These are phyloP conservation scores for Trametes sp. DNA, from an alignment of 1,284 basidiomycete genomes.

Conservation along the genomic window DNA sequence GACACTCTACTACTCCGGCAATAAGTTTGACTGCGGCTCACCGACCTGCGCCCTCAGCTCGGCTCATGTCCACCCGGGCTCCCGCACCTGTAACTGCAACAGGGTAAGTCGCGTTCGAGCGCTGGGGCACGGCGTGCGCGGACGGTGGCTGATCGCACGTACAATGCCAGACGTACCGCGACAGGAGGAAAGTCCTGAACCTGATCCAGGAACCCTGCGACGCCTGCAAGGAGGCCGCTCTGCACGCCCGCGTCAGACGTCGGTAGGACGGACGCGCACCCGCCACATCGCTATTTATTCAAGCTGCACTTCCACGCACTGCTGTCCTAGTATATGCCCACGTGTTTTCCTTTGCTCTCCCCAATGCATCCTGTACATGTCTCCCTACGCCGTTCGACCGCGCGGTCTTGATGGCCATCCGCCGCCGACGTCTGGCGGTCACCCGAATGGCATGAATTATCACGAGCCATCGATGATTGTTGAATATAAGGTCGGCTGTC, in stretches of 20 bases:
- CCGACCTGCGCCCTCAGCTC: slow-evolving; percentile 51
- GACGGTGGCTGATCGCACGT: slow-evolving; percentile 10
- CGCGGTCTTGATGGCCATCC: neutral
- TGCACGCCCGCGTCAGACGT: slow-evolving; percentile 38
- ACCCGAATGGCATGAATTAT: neutral
- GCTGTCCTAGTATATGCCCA: slow-evolving; percentile 13
- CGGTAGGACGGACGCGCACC: slow-evolving; percentile 32
- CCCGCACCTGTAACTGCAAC: slow-evolving; percentile 45
- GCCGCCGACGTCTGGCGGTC: neutral
- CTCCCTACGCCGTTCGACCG: neutral
- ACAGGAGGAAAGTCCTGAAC: slow-evolving; percentile 54
- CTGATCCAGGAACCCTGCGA: slow-evolving; percentile 60
- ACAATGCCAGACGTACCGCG: slow-evolving; percentile 45
- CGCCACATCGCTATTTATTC: neutral
- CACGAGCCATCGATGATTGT: slow-evolving; percentile 9
- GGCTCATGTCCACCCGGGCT: slow-evolving; percentile 54
- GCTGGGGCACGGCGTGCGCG: neutral
- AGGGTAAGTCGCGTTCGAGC: slow-evolving; percentile 33
- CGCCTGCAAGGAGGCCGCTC: slow-evolving; percentile 47
- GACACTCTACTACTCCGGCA: slow-evolving; percentile 55
- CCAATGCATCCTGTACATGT: slow-evolving; percentile 1
- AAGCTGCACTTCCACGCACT: neutral
- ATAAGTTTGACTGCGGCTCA: slow-evolving; percentile 50
- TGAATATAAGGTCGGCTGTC: neutral
- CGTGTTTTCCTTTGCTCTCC: slow-evolving; percentile 17